Evolutionary conservation across 2,329 filamentous ascomycete genomes (phyloP).

Genomic region (Aspergillus brasiliensis): DNA sequence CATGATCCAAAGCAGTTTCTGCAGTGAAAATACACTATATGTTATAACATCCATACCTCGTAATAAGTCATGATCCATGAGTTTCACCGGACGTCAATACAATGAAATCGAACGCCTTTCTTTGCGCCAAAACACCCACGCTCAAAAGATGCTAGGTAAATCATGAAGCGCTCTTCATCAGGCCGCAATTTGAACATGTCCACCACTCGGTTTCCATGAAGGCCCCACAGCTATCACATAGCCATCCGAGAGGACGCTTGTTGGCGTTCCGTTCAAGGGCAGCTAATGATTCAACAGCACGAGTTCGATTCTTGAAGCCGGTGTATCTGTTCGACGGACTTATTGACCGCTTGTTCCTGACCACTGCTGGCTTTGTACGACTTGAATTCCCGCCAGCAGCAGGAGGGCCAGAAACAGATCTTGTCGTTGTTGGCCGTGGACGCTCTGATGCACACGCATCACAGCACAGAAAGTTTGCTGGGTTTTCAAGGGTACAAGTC

Average conservation of each 20-base stretch:
- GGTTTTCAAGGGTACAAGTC: conserved; percentile 64
- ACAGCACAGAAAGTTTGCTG: conserved; percentile 60
- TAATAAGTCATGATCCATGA: not conserved
- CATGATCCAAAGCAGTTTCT: not conserved
- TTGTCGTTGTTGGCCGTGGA: conserved; percentile 36
- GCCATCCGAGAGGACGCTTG: conserved; percentile 59
- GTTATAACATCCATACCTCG: not conserved
- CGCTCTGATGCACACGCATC: conserved; percentile 62
- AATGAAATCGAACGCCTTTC: not conserved
- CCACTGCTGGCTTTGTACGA: conserved; percentile 11
- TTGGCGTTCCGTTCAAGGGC: conserved; percentile 45
- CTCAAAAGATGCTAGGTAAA: not conserved
- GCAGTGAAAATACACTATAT: not conserved
- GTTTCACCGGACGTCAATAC: not conserved
- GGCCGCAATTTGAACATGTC: conserved; percentile 63
- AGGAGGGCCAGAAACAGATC: conserved; percentile 14
- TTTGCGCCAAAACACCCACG: not conserved
- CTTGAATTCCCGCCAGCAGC: not conserved
- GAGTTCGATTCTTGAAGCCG: conserved; percentile 32
- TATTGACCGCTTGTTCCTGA: conserved; percentile 26
- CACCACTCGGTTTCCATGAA: conserved; percentile 68
- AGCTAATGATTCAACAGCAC: conserved; percentile 41
- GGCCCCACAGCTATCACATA: conserved; percentile 58
- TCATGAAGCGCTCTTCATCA: conserved; percentile 58
- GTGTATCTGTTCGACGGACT: conserved; percentile 16